Evolutionary conservation across 768 basidiomycete species (phyloP), one percentile per base, ranked within the genome.

Genomic region (Termitomyces sp.): DNA sequence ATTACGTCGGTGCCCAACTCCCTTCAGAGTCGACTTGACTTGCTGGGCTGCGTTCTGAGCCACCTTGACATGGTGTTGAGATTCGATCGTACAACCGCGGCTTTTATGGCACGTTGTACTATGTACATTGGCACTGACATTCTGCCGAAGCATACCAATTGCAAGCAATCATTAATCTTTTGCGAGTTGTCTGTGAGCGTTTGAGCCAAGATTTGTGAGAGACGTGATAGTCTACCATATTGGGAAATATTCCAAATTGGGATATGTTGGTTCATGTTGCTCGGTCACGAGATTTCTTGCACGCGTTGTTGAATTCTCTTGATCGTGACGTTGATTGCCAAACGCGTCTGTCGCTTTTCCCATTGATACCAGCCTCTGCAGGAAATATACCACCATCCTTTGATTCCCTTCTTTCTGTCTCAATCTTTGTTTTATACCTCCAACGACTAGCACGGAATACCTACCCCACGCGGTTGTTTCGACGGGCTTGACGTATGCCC

Each of bases 401-500:
- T 9, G 38, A 43, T 45, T 23, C n/a, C 39, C 40, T 35, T 22
- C 45, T 5, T 25, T 27, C 36, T 29, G 1, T 7, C 15, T 33
- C 29, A 35, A 44, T 52, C 29, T 40, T 35, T 16, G 12, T 48
- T 22, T 23, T 23, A 25, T 18, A 49, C 48, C 25, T 18, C 25
- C 2, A 16, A 43, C 42, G 3, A 43, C 16, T 27, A n/a, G n/a
- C n/a, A n/a, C n/a, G 4, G 25, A 25, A 11, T 29, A 29, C 29
- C 20, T 25, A n/a, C 22, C n/a, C 18, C 18, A 18, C 27, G 16
- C 22, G 22, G 22, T 33, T 23, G 31, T 27, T 23, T 36, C n/a
- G 23, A 56, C 31, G 32, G 27, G 45, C 41, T 45, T 33, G 29
- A 47, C 20, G 48, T 20, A 85, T 85, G 83, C 77, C 77, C 59